Percentiles rank a stretch among this genome's conserved stretches.
These are phyloP conservation scores for Medicago truncatula DNA, from an alignment of 306 rosid species.

Conservation along the genomic window DNA sequence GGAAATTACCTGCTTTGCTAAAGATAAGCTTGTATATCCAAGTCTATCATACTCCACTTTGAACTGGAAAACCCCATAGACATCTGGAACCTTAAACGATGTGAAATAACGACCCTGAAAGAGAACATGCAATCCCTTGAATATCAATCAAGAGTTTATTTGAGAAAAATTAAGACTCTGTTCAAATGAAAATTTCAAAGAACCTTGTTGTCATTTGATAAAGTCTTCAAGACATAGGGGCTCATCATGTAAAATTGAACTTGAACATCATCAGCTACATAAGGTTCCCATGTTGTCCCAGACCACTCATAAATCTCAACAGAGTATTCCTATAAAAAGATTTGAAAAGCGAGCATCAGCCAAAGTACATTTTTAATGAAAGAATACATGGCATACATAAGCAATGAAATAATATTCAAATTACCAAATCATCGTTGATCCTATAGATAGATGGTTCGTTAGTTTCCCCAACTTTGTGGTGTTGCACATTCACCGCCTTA, in stretches of 20 bases:
- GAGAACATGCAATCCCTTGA: slow-evolving; percentile 15
- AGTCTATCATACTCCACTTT: slow-evolving; percentile 91
- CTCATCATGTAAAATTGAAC: slow-evolving; percentile 99
- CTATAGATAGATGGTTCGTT: slow-evolving; percentile 86
- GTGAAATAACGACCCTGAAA: slow-evolving; percentile 81
- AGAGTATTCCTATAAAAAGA: slow-evolving; percentile 73
- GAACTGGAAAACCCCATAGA: slow-evolving; percentile 98
- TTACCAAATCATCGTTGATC: slow-evolving; percentile 93
- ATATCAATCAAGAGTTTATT: slow-evolving; percentile 23
- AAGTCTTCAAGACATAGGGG: slow-evolving; percentile 91
- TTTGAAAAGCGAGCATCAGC: slow-evolving; percentile 42
- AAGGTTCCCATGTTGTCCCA: slow-evolving; percentile 92
- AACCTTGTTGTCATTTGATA: slow-evolving; percentile 82
- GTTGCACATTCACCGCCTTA: slow-evolving; percentile 79
- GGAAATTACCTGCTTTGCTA: slow-evolving; percentile 82
- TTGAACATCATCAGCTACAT: slow-evolving; percentile 87
- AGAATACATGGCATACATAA: slow-evolving; percentile 2
- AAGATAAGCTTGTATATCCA: slow-evolving; percentile 83
- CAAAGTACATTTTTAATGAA: slow-evolving; percentile 22
- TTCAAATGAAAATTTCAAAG: slow-evolving; percentile 14
- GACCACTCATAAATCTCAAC: slow-evolving; percentile 93
- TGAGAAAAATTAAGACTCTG: slow-evolving; percentile 17
- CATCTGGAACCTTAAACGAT: slow-evolving; percentile 95
- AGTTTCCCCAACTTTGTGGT: slow-evolving; percentile 83
- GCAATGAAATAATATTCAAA: slow-evolving; percentile 37